Evolutionary conservation across 2,329 filamentous ascomycete species (phyloP).

Genomic region (Hypomyces perniciosus): DNA sequence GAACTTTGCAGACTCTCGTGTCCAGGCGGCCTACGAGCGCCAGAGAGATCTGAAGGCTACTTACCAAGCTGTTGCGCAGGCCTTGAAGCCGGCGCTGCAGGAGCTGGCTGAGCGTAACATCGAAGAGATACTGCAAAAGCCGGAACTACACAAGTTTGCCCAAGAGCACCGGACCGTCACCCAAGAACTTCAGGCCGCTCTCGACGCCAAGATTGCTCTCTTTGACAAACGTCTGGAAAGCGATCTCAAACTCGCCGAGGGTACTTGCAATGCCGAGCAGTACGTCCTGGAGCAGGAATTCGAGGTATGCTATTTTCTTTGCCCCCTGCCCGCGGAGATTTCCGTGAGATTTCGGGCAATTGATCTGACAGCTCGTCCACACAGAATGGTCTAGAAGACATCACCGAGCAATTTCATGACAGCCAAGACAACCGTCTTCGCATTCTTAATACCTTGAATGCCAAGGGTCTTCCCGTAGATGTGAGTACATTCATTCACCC

Average conservation of each 20-base stretch:
- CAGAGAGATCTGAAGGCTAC: constrained; percentile 60
- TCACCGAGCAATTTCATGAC: constrained; percentile 38
- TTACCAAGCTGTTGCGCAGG: constrained; percentile 56
- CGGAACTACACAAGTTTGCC: constrained; percentile 46
- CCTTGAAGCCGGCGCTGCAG: constrained; percentile 58
- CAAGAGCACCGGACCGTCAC: constrained; percentile 48
- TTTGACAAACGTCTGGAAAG: constrained; percentile 28
- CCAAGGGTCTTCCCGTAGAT: constrained; percentile 41
- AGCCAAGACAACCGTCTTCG: constrained; percentile 41
- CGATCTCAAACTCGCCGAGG: constrained; percentile 33
- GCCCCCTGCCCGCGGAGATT: neutral
- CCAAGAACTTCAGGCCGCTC: constrained; percentile 38
- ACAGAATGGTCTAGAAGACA: constrained; percentile 34
- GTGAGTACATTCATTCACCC: constrained; percentile 31
- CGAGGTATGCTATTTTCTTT: constrained; percentile 28
- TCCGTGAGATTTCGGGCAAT: constrained; percentile 14
- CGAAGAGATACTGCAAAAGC: constrained; percentile 50
- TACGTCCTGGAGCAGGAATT: constrained; percentile 31
- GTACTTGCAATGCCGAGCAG: constrained; percentile 28
- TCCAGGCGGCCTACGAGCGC: constrained; percentile 55
- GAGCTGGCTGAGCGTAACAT: constrained; percentile 58
- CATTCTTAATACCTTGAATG: constrained; percentile 37
- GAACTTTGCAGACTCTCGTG: constrained; percentile 47
- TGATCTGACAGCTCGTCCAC: constrained; percentile 13
- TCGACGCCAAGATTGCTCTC: constrained; percentile 26